These are phyloP conservation scores for Centella asiatica DNA, from an alignment of 129 eudicot species.

Conservation along the genomic window DNA sequence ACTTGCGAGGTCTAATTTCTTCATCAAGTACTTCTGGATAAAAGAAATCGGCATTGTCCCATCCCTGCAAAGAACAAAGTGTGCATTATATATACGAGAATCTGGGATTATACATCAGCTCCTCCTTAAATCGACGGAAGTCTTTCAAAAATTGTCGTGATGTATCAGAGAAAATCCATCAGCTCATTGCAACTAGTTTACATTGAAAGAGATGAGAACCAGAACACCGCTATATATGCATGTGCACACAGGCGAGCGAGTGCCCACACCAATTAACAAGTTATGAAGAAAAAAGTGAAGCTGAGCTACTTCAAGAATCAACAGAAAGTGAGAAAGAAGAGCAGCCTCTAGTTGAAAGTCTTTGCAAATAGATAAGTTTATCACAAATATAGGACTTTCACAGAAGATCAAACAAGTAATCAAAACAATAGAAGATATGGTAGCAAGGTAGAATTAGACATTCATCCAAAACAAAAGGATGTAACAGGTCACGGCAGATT, in stretches of 20 bases:
- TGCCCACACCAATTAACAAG: not conserved
- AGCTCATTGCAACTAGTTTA: not conserved
- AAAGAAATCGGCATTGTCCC: slow-evolving; percentile 56
- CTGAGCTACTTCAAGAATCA: not conserved
- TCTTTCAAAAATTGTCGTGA: not conserved
- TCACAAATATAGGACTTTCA: not conserved
- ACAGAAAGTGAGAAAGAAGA: not conserved
- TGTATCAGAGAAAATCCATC: not conserved
- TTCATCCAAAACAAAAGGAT: not conserved
- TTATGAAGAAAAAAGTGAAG: slow-evolving; percentile 2
- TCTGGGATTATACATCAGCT: not conserved
- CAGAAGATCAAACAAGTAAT: not conserved
- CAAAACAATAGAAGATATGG: not conserved
- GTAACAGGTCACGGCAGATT: not conserved
- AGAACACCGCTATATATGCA: not conserved
- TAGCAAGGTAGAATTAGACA: no score
- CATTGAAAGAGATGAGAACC: not conserved
- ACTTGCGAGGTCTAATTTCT: slow-evolving; percentile 61
- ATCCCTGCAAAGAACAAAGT: slow-evolving; percentile 51
- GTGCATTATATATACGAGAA: not conserved
- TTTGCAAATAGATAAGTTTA: not conserved
- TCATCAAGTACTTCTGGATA: slow-evolving; percentile 64
- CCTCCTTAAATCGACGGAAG: not conserved
- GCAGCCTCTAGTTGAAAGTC: not conserved
- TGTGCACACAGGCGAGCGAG: not conserved